These are phyloP conservation scores for Cordyceps tenuipes DNA, from an alignment of 2,329 filamentous ascomycete genomes.

Conservation along the genomic window DNA sequence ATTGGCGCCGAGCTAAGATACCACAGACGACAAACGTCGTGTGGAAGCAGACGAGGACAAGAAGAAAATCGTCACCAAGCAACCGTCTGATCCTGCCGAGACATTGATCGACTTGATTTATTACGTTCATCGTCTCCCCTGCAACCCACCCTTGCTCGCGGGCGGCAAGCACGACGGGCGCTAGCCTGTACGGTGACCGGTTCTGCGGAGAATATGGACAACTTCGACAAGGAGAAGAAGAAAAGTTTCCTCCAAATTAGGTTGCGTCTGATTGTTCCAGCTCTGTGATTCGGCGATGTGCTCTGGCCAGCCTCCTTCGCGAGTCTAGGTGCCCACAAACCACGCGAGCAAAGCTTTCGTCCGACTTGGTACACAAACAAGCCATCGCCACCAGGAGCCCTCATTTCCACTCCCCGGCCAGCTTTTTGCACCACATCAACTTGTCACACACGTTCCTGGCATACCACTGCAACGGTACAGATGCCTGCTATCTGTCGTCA, in stretches of 20 bases:
- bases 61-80: not conserved
- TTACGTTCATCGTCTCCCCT: not conserved
- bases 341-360: not conserved
- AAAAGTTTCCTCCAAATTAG: not conserved
- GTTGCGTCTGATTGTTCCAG: not conserved
- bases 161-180: not conserved
- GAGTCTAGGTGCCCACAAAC: not conserved
- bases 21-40: not conserved
- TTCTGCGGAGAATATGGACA: not conserved
- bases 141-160: not conserved
- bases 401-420: not conserved
- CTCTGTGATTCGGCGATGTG: not conserved
- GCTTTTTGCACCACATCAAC: not conserved
- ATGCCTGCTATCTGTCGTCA: not conserved
- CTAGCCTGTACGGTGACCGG: not conserved
- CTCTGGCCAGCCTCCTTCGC: not conserved
- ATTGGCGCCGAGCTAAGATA: not conserved
- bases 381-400: not conserved
- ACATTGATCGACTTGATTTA: not conserved
- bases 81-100: not conserved
- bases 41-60: not conserved
- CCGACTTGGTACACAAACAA: not conserved
- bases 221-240: not conserved
- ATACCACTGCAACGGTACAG: not conserved
- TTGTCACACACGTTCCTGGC: not conserved